Base-by-base conservation (phyloP, 352 stramenopile genomes). In the Globisporangium alternatum region DNA sequence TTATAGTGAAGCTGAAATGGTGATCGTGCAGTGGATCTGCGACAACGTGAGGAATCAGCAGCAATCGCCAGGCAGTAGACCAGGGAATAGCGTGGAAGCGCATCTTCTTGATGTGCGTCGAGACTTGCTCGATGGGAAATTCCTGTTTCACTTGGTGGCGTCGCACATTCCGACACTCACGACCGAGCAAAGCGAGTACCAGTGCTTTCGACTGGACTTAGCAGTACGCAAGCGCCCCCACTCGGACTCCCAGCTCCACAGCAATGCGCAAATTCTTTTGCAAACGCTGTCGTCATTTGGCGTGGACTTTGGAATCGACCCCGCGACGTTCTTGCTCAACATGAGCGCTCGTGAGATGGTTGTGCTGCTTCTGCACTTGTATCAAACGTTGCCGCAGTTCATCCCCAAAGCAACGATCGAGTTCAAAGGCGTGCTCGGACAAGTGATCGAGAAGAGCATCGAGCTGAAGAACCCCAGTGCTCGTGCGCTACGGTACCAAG, bases 381-480 rank as follows among this genome's bases (percentile, higher is more conserved):
- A 97, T 35, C 88, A 96, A 66, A 93, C 84, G 9, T 62, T 98
- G 22, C 93, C 93, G 28, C 81, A 97, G 64, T 94, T 97, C 25
- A 83, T 98, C 19, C 95, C 95, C 4, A 98, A 98, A 64, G 91
- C 88, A 10, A 97, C 83, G 31, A 97, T 98, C 60, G 90, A 97
- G 44, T 98, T 98, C 65, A 80, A 83, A 33, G 94, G 90, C 5
- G 69, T 81, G 4, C 69, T 98, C 6, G 94, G 94, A 0, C 83
- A 89, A 44, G 66, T 79, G 21, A 95, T 98, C 31, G 82, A 88
- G 15, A 98, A 98, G 53, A 96, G 69, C 7, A 98, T 98, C 35
- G 95, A 98, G 64, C 75, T 98, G 2, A 91, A 89, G 63, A 98
- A 98, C 61, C 89, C 93, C 6, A 93, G 86, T 21, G 75, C 77